These are phyloP conservation scores for Geotrichum klebahnii DNA, from an alignment of 1,139 yeast genomes.

Conservation along the genomic window DNA sequence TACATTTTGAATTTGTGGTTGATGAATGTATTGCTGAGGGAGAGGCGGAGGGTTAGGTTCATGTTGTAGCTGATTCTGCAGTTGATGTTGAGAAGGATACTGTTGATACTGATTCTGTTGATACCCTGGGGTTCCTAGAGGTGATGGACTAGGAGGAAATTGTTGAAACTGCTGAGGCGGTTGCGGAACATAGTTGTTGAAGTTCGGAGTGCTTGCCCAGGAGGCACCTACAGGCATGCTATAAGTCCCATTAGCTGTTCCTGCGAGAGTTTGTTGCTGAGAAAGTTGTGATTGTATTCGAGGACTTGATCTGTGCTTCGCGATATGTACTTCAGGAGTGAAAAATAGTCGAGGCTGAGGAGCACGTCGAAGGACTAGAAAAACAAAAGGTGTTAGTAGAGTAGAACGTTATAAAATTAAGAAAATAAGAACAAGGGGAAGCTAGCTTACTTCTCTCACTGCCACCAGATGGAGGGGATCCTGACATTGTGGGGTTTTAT, in stretches of 20 bases:
- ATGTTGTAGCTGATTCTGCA: slow-evolving; percentile 6
- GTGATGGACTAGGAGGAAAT: not conserved
- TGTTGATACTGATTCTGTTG: not conserved
- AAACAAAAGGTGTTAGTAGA: not conserved
- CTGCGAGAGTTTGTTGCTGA: not conserved
- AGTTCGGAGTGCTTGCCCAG: slow-evolving; percentile 12
- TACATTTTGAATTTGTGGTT: slow-evolving; percentile 6
- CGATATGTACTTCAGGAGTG: slow-evolving; percentile 22
- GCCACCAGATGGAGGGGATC: too few relatives aligned
- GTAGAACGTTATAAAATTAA: too few relatives aligned
- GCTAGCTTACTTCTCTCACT: not conserved
- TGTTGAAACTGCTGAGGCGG: slow-evolving; percentile 15
- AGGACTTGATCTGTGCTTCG: slow-evolving; percentile 21
- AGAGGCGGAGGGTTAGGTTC: not conserved
- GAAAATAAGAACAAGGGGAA: not conserved
- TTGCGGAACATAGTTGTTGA: slow-evolving; percentile 13
- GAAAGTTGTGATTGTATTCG: slow-evolving; percentile 4
- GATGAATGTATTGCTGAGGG: slow-evolving; percentile 10
- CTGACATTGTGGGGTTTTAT: too few relatives aligned
- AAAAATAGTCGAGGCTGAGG: slow-evolving; percentile 22
- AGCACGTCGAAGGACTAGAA: slow-evolving; percentile 22
- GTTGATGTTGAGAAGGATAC: slow-evolving; percentile 3
- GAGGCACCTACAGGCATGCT: slow-evolving; percentile 10
- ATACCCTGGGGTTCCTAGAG: slow-evolving; percentile 3
- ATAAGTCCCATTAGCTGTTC: not conserved